phyloP scores from a whole-genome alignment of 2,329 filamentous ascomycete species.

The Pseudogymnoascus sp. region DNA sequence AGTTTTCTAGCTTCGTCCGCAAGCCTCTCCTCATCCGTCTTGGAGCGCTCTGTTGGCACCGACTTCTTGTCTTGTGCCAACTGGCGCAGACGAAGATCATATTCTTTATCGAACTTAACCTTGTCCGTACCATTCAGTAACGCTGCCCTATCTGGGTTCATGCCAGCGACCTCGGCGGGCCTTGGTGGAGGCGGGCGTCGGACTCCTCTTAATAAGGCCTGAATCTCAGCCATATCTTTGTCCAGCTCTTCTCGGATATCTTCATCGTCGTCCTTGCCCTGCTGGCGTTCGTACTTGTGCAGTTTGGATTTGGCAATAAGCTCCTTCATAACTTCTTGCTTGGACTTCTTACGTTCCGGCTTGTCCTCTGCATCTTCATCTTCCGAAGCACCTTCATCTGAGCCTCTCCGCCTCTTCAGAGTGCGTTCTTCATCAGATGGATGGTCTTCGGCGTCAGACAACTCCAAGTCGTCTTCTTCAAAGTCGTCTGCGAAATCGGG shows the following conservation, averaged over 20 bases:
- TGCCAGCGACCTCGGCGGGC: constrained; percentile 32
- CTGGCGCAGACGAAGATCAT: constrained; percentile 75
- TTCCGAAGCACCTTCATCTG: constrained; percentile 39
- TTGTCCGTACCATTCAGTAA: constrained; percentile 54
- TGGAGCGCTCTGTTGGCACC: constrained; percentile 76
- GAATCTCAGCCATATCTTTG: constrained; percentile 70
- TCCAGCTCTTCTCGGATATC: constrained; percentile 79
- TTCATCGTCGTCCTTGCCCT: constrained; percentile 86
- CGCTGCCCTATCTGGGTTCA: constrained; percentile 57
- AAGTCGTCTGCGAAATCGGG: constrained; percentile 61
- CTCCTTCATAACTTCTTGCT: constrained; percentile 96
- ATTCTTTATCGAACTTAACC: constrained; percentile 70
- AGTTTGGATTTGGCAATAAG: constrained; percentile 95
- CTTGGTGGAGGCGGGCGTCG: constrained; percentile 37
- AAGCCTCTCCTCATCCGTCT: constrained; percentile 80
- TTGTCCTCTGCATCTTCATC: constrained; percentile 44
- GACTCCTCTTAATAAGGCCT: constrained; percentile 57
- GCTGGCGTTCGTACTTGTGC: constrained; percentile 89
- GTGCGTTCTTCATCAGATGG: constrained; percentile 44
- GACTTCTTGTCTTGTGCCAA: constrained; percentile 79
- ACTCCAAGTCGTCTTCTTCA: constrained; percentile 62
- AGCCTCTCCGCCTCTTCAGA: constrained; percentile 48
- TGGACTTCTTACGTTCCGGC: constrained; percentile 83
- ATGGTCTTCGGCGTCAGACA: constrained; percentile 49
- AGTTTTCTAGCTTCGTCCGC: constrained; percentile 69